These are phyloP conservation scores for Solanum verrucosum DNA, from an alignment of 257 asterid genomes.

Conservation along the genomic window DNA sequence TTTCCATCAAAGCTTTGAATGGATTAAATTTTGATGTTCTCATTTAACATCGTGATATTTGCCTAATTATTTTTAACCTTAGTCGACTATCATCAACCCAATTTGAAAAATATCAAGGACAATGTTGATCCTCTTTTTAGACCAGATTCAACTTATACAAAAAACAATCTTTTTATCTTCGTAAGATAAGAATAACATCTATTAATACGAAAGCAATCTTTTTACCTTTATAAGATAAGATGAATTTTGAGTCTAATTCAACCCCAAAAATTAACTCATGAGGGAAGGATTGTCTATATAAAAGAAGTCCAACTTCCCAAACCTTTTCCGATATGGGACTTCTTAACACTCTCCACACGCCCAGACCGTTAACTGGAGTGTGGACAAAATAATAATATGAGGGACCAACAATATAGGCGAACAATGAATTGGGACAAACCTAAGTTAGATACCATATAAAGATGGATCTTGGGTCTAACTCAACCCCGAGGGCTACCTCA, in stretches of 20 bases:
- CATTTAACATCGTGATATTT: background rate
- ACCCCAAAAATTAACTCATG: too few relatives aligned
- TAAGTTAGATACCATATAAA: background rate
- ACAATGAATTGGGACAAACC: background rate
- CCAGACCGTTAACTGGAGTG: background rate
- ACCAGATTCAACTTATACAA: background rate
- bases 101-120: background rate
- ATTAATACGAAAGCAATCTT: too few relatives aligned
- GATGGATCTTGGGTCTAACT: background rate
- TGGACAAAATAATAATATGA: background rate
- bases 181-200: too few relatives aligned
- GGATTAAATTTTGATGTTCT: background rate
- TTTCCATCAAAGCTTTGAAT: background rate
- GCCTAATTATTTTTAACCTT: background rate
- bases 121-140: background rate
- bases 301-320: background rate
- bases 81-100: background rate
- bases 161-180: too few relatives aligned
- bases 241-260: too few relatives aligned
- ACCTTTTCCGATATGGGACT: too few relatives aligned
- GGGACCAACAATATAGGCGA: background rate
- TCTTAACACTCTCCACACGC: background rate
- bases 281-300: background rate
- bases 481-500: background rate
- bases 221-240: too few relatives aligned